phyloP scores from a whole-genome alignment of 345 rosid genomes.

The Toxicodendron radicans region DNA sequence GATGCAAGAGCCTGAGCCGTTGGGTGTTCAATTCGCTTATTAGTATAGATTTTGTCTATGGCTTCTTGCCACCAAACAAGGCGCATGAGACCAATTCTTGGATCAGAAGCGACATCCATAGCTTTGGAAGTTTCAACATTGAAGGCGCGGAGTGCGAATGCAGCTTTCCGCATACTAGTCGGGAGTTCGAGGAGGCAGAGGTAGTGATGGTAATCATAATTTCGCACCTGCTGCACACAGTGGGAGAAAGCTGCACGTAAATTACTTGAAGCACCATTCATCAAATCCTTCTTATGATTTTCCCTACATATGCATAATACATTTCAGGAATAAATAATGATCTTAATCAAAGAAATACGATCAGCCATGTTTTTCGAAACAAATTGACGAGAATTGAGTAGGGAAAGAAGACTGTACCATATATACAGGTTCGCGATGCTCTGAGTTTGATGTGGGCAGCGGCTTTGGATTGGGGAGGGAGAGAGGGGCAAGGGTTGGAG shows the following conservation, averaged over 20 bases:
- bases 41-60: conserved; percentile 74
- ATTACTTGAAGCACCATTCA: conserved; percentile 58
- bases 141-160: conserved; percentile 92
- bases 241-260: conserved; percentile 76
- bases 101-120: conserved; percentile 92
- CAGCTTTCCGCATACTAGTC: conserved; percentile 70
- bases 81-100: conserved; percentile 86
- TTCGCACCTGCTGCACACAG: conserved; percentile 87
- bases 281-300: conserved; percentile 27
- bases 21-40: conserved; percentile 72
- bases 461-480: no score
- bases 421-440: background rate
- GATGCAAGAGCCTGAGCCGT: conserved; percentile 79
- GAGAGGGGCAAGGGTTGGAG: no score
- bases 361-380: background rate
- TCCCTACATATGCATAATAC: conserved; percentile 29
- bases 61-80: conserved; percentile 96
- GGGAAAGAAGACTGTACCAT: background rate
- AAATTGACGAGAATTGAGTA: background rate
- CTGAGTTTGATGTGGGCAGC: no score
- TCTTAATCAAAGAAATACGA: background rate
- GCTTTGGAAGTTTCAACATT: conserved; percentile 94
- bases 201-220: conserved; percentile 93
- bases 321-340: background rate
- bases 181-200: conserved; percentile 97